phyloP scores from a whole-genome alignment of 176 grass and related monocot species.

The Oryza meyeriana region DNA sequence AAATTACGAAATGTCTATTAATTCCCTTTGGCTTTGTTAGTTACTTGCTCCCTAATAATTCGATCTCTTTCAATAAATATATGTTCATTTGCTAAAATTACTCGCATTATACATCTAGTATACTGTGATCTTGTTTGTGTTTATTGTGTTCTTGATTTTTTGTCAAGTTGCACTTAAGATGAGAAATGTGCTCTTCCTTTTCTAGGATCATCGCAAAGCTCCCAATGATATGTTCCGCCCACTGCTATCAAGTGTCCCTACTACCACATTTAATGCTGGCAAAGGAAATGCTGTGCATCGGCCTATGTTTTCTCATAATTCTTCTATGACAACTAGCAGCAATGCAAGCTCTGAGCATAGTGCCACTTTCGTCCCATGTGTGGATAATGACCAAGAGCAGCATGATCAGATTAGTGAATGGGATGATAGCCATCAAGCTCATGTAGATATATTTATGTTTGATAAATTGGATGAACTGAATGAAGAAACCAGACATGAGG shows the following conservation, averaged over 20 bases:
- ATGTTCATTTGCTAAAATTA: conserved; percentile 11
- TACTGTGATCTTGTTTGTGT: conserved; percentile 12
- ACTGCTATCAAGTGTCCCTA: conserved; percentile 83
- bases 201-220: conserved; percentile 78
- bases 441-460: conserved; percentile 74
- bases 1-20: conserved; percentile 9
- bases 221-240: conserved; percentile 90
- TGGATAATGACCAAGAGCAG: conserved; percentile 45
- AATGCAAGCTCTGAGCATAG: conserved; percentile 65
- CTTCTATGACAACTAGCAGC: conserved; percentile 60
- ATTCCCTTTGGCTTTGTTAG: neutral
- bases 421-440: conserved; percentile 40
- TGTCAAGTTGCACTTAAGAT: conserved; percentile 20
- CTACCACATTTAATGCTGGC: conserved; percentile 51
- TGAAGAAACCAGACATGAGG: conserved; percentile 44
- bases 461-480: conserved; percentile 74
- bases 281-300: conserved; percentile 51
- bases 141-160: neutral
- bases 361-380: conserved; percentile 48
- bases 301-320: conserved; percentile 67
- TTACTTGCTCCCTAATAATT: neutral
- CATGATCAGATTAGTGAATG: conserved; percentile 49
- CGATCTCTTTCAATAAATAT: neutral
- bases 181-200: conserved; percentile 35
- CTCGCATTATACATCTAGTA: neutral